These are phyloP conservation scores for Kokia cookei DNA, from an alignment of 441 rosid genomes.

Conservation along the genomic window DNA sequence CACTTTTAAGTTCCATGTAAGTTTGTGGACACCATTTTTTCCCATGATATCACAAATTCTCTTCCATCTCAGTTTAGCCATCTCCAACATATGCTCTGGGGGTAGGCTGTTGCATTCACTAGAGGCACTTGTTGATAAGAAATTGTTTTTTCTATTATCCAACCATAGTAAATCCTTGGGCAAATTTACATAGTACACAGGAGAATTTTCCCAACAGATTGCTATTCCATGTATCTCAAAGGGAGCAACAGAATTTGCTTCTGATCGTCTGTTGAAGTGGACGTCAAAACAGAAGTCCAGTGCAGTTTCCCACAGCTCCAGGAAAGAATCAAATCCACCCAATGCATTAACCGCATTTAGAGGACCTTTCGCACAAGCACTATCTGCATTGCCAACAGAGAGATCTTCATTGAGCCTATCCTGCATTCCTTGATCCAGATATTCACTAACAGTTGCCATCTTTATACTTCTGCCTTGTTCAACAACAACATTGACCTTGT, in stretches of 20 bases:
- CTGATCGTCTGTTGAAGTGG: slow-evolving; percentile 63
- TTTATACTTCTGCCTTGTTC: slow-evolving; percentile 6
- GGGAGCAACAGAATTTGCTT: slow-evolving; percentile 32
- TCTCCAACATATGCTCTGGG: slow-evolving; percentile 39
- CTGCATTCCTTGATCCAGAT: slow-evolving; percentile 19
- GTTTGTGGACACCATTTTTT: slow-evolving; percentile 57
- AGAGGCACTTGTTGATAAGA: slow-evolving; percentile 24
- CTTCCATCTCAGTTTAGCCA: slow-evolving; percentile 66
- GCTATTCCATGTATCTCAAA: slow-evolving; percentile 93
- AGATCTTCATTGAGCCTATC: slow-evolving; percentile 16
- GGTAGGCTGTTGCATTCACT: slow-evolving; percentile 25
- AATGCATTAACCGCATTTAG: slow-evolving; percentile 48
- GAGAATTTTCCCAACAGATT: slow-evolving; percentile 87
- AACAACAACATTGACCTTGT: slow-evolving; percentile 15
- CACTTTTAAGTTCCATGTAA: slow-evolving; percentile 91
- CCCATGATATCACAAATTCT: slow-evolving; percentile 73
- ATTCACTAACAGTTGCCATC: slow-evolving; percentile 19
- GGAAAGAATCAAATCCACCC: slow-evolving; percentile 90
- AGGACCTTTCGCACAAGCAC: slow-evolving; percentile 65
- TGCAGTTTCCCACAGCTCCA: slow-evolving; percentile 71
- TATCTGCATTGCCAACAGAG: slow-evolving; percentile 28
- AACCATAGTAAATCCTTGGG: slow-evolving; percentile 66
- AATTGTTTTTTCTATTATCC: slow-evolving; percentile 34
- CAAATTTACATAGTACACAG: slow-evolving; percentile 75
- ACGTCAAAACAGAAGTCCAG: slow-evolving; percentile 79